Evolutionary conservation across 345 rosid genomes (phyloP).

Genomic region (Brassica carinata): DNA sequence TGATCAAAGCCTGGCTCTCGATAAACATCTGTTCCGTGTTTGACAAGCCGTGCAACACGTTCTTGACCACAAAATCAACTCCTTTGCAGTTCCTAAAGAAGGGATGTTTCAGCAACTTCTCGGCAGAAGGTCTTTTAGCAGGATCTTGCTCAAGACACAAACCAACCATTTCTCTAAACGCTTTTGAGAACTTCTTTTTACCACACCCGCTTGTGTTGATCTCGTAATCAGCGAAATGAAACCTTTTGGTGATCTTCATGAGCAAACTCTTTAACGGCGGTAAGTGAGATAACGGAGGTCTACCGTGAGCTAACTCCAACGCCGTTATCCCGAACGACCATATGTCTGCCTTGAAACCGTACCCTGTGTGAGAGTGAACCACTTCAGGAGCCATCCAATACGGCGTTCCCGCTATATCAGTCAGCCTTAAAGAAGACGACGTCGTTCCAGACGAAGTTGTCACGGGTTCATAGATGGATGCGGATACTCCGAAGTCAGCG

Average conservation of each 20-base stretch:
- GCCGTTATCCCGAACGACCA: slow-evolving; percentile 97
- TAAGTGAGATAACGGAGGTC: slow-evolving; percentile 82
- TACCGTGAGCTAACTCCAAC: slow-evolving; percentile 76
- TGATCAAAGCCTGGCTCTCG: slow-evolving; percentile 32
- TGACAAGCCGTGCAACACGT: slow-evolving; percentile 61
- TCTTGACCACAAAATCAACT: slow-evolving; percentile 58
- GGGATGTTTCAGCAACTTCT: slow-evolving; percentile 70
- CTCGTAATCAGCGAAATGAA: slow-evolving; percentile 73
- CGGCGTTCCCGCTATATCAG: slow-evolving; percentile 79
- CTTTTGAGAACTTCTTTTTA: slow-evolving; percentile 70
- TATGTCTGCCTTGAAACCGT: slow-evolving; percentile 87
- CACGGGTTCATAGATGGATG: slow-evolving; percentile 63
- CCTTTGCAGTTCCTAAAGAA: slow-evolving; percentile 76
- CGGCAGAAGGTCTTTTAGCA: slow-evolving; percentile 67
- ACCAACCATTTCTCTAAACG: slow-evolving; percentile 83
- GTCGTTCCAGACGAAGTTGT: slow-evolving; percentile 19
- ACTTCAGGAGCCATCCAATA: slow-evolving; percentile 99
- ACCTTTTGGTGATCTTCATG: slow-evolving; percentile 80
- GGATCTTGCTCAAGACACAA: slow-evolving; percentile 84
- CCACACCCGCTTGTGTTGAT: slow-evolving; percentile 37
- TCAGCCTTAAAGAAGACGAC: slow-evolving; percentile 54
- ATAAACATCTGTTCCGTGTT: slow-evolving; percentile 68
- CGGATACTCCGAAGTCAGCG: slow-evolving; percentile 90
- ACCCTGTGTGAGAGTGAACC: slow-evolving; percentile 85
- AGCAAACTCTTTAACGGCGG: slow-evolving; percentile 76